Evolutionary conservation across 192 early-diverging fungal genomes (phyloP).

Genomic region (Anaeromyces robustus): DNA sequence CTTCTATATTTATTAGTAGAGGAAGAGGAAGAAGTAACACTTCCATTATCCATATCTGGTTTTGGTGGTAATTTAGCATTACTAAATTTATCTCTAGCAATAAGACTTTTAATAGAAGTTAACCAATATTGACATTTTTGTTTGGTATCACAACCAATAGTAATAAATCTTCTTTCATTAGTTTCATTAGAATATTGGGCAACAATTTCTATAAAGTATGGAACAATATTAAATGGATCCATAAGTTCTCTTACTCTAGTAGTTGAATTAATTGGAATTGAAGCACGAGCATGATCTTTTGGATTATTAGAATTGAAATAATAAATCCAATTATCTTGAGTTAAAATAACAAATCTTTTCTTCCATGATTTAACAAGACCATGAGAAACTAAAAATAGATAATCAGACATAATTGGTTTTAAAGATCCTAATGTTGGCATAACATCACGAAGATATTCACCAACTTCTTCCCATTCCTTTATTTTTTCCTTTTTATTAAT

Average conservation of each 20-base stretch:
- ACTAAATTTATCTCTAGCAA: background rate
- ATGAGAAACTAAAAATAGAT: background rate
- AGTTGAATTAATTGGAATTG: background rate
- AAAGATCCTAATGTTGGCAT: background rate
- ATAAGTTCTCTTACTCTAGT: background rate
- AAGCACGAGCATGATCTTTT: background rate
- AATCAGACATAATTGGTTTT: background rate
- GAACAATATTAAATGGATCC: background rate
- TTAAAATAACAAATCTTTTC: background rate
- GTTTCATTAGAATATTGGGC: background rate
- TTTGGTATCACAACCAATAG: background rate
- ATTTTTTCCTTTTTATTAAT: background rate
- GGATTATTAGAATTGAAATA: background rate
- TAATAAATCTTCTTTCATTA: background rate
- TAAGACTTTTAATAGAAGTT: background rate
- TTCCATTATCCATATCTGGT: background rate
- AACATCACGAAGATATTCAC: background rate
- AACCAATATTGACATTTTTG: background rate
- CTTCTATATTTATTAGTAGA: too few species aligned
- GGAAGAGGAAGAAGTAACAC: background rate
- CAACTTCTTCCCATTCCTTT: background rate
- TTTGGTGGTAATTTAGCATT: background rate
- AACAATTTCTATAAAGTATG: background rate
- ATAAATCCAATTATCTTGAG: background rate
- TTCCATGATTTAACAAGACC: background rate